phyloP scores from a whole-genome alignment of 139 green algal species.

The Picochlorum costavermella region DNA sequence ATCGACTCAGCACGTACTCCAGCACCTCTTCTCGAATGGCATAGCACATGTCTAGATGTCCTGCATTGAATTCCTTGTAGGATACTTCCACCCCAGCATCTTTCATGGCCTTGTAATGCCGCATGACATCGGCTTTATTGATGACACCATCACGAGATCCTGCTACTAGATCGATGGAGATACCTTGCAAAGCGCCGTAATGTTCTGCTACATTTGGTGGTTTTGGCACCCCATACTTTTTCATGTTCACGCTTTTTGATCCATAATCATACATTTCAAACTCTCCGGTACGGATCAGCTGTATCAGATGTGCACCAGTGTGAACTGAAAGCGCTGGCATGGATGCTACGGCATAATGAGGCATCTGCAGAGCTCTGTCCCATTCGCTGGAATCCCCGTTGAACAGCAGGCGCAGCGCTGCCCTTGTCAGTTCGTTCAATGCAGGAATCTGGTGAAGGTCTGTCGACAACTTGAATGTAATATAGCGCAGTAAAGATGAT shows the following conservation, averaged over 20 bases:
- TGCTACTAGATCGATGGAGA: conserved; percentile 80
- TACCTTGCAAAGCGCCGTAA: conserved; percentile 54
- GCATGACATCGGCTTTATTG: conserved; percentile 40
- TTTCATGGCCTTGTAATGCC: conserved; percentile 54
- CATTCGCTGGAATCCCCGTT: conserved; percentile 66
- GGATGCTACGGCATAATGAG: conserved; percentile 70
- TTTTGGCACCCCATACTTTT: conserved; percentile 47
- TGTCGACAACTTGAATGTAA: conserved; percentile 54
- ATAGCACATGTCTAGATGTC: conserved; percentile 90
- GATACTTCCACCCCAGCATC: conserved; percentile 49
- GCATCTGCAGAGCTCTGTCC: conserved; percentile 75
- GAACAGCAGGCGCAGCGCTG: conserved; percentile 32
- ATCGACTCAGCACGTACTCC: conserved; percentile 38
- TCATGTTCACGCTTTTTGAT: conserved; percentile 36
- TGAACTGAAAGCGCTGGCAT: conserved; percentile 79
- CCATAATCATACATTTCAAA: conserved; percentile 86
- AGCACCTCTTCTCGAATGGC: conserved; percentile 49
- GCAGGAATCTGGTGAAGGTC: conserved; percentile 51
- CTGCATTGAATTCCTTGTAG: conserved; percentile 71
- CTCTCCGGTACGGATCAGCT: conserved; percentile 25
- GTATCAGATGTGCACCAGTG: conserved; percentile 35
- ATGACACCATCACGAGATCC: conserved; percentile 74
- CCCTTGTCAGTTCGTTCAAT: conserved; percentile 38
- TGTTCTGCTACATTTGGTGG: conserved; percentile 58
- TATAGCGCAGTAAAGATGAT: conserved; percentile 42